Evolutionary conservation across 208 protist species (phyloP), one percentile per base, ranked within the genome.

Genomic region (Leishmania tarentolae): DNA sequence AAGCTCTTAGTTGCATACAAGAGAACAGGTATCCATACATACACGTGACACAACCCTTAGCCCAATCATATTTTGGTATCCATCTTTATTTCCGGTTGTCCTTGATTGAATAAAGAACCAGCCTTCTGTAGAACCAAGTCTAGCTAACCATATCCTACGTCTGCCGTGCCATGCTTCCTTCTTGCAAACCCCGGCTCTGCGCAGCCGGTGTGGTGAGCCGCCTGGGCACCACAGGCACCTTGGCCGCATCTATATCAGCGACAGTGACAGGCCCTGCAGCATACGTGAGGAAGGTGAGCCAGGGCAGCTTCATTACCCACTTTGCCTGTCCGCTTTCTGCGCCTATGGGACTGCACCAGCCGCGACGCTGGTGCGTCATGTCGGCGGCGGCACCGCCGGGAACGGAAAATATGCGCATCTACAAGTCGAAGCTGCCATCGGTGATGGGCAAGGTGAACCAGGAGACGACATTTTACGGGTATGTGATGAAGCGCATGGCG

Each of bases 401-500:
- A 13, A 11, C 28, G 8, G n/a, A n/a, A 31, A 28, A 17, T 19
- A 74, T 82, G 78, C 75, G 71, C 46, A 86, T 90, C 69, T 90
- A 90, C 82, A 71, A 69, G 53, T 88, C 84, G 40, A 76, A 84
- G 24, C 63, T 83, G 53, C 78, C 80, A 3, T 84, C 82, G 19
- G n/a, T 88, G 57, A 59, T 87, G 79, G 46, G n/a, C 13, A 50
- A 59, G 9, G 53, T 88, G 31, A 46, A 84, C 7, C 76, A 83
- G 50, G 79, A 87, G 40, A 69, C 46, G 24, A 84, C 79, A 5
- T 42, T 90, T 0, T 88, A 85, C 70, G 79, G 44, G 40, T 90
- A 83, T 74, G 59, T 90, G 75, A 79, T 86, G 68, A 80, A 84
- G 50, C 69, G 72, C 31, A 86, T 84, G 79, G 53, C 72, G 37